Evolutionary conservation across 805 yeast genomes (phyloP).

Genomic region (Lachancea fermentati): DNA sequence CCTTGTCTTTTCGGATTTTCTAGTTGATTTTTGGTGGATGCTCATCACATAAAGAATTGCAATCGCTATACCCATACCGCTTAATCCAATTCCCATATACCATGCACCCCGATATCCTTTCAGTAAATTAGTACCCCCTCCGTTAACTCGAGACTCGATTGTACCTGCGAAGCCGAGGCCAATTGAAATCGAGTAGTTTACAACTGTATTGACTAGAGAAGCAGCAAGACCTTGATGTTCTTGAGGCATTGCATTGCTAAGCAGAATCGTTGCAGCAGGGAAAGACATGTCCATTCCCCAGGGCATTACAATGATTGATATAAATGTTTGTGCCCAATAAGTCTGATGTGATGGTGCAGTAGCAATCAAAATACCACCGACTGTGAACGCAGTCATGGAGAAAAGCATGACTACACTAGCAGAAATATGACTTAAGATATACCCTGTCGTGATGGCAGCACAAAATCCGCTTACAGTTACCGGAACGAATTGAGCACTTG

Average conservation of each 20-base stretch:
- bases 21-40: no score
- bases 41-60: constrained; percentile 17
- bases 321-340: constrained; percentile 52
- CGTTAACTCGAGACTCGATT: constrained; percentile 38
- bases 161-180: constrained; percentile 60
- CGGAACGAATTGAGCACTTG: constrained; percentile 39
- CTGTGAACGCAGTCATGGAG: constrained; percentile 44
- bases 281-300: constrained; percentile 68
- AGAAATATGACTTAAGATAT: constrained; percentile 35
- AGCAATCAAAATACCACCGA: constrained; percentile 43
- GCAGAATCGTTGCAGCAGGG: constrained; percentile 58
- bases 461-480: constrained; percentile 42
- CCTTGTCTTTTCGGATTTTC: no score
- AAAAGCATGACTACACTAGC: constrained; percentile 42
- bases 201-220: constrained; percentile 53
- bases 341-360: constrained; percentile 48
- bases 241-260: constrained; percentile 48
- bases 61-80: constrained; percentile 39
- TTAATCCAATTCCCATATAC: constrained; percentile 55
- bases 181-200: constrained; percentile 58
- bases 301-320: constrained; percentile 44
- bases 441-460: constrained; percentile 47
- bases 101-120: constrained; percentile 50
- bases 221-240: constrained; percentile 66
- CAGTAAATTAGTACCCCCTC: constrained; percentile 21